phyloP scores from a whole-genome alignment of 495 filamentous ascomycete genomes.

The Daldinia grandis region DNA sequence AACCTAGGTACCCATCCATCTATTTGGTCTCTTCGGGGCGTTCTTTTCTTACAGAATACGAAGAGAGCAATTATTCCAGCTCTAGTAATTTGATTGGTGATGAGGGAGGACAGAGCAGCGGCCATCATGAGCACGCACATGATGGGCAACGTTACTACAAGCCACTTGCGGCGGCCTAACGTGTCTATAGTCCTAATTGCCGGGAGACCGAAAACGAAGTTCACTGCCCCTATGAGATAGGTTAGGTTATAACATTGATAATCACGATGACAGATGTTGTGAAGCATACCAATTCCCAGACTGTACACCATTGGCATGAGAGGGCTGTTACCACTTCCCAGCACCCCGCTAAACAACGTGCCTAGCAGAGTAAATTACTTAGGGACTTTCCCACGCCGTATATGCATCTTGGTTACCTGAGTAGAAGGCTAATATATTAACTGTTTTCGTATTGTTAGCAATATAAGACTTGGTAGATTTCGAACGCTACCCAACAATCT shows the following conservation, averaged over 20 bases:
- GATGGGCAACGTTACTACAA: slow-evolving; percentile 74
- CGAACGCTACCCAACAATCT: not conserved
- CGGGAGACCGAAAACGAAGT: slow-evolving; percentile 75
- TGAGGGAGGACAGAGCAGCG: slow-evolving; percentile 32
- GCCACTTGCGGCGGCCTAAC: slow-evolving; percentile 75
- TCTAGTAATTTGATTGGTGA: not conserved
- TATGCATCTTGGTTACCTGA: slow-evolving; percentile 29
- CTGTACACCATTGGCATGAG: slow-evolving; percentile 37
- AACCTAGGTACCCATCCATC: slow-evolving; percentile 7
- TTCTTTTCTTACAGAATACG: slow-evolving; percentile 36
- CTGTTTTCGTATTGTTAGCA: slow-evolving; percentile 26
- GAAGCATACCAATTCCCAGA: slow-evolving; percentile 37
- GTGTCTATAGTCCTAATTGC: slow-evolving; percentile 79
- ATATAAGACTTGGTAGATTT: not conserved
- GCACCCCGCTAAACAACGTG: slow-evolving; percentile 31
- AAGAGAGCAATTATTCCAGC: slow-evolving; percentile 36
- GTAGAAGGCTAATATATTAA: slow-evolving; percentile 47
- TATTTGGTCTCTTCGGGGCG: not conserved
- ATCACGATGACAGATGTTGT: not conserved
- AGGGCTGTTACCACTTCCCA: not conserved
- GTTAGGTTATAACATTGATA: not conserved
- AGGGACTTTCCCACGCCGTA: not conserved
- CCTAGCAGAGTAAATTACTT: slow-evolving; percentile 11
- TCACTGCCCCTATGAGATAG: slow-evolving; percentile 62
- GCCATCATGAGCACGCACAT: slow-evolving; percentile 65